These are phyloP conservation scores for Ceratocystis papillata DNA, from an alignment of 2,329 filamentous ascomycete genomes.

Conservation along the genomic window DNA sequence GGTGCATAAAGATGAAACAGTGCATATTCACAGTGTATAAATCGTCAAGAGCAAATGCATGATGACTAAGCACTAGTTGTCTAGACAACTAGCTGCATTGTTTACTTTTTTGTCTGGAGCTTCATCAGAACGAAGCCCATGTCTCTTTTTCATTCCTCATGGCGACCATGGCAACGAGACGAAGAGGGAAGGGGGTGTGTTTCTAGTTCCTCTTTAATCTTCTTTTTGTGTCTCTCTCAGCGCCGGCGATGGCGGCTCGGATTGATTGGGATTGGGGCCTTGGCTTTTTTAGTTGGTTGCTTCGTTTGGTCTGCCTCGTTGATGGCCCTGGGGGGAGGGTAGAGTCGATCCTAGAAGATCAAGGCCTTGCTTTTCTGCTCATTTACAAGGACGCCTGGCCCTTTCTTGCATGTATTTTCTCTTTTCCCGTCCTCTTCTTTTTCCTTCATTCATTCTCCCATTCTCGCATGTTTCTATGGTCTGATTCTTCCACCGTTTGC, in stretches of 20 bases:
- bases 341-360: background rate
- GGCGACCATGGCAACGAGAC: background rate
- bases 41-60: background rate
- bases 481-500: background rate
- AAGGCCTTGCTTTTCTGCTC: background rate
- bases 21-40: background rate
- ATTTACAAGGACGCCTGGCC: background rate
- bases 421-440: background rate
- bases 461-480: background rate
- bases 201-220: background rate
- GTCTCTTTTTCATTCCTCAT: background rate
- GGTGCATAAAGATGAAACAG: background rate
- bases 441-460: background rate
- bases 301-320: too few relatives aligned
- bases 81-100: background rate
- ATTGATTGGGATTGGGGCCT: background rate
- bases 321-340: background rate
- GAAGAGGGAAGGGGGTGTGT: background rate
- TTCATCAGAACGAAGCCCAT: slow-evolving; percentile 2
- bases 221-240: background rate
- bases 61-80: slow-evolving; percentile 11
- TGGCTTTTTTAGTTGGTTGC: background rate
- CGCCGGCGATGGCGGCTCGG: slow-evolving; percentile 11
- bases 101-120: background rate
- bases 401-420: slow-evolving; percentile 4